phyloP scores from a whole-genome alignment of 2,329 filamentous ascomycete species.

The Calycina marina region DNA sequence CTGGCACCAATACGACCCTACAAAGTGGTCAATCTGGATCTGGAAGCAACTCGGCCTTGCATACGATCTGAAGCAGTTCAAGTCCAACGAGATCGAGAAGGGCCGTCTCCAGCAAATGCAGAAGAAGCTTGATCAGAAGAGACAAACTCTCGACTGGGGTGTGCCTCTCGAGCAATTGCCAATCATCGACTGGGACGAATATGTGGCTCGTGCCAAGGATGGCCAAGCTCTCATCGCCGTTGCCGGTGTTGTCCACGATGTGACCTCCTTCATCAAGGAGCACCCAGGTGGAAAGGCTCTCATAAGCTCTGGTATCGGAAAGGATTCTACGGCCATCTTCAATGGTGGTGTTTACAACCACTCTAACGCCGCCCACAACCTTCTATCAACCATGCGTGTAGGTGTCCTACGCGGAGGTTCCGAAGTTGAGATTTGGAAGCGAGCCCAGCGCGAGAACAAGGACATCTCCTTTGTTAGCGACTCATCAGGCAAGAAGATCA shows the following conservation, averaged over 20 bases:
- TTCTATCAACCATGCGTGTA: constrained; percentile 76
- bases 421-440: constrained; percentile 90
- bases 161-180: constrained; percentile 73
- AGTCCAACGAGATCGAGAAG: constrained; percentile 84
- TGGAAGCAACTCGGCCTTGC: constrained; percentile 78
- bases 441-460: constrained; percentile 71
- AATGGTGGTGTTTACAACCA: constrained; percentile 85
- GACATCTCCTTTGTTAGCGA: constrained; percentile 70
- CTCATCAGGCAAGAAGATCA: constrained; percentile 64
- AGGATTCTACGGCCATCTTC: constrained; percentile 82
- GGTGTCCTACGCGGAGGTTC: constrained; percentile 76
- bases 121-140: constrained; percentile 88
- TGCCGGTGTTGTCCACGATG: constrained; percentile 76
- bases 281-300: constrained; percentile 84
- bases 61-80: constrained; percentile 82
- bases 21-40: constrained; percentile 75
- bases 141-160: constrained; percentile 71
- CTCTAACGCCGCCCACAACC: constrained; percentile 80
- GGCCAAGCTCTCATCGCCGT: constrained; percentile 65
- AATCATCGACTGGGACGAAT: constrained; percentile 78
- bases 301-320: constrained; percentile 69
- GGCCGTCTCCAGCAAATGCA: constrained; percentile 76
- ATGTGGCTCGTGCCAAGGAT: constrained; percentile 61
- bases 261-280: constrained; percentile 72
- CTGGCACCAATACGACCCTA: constrained; percentile 86